phyloP scores from a whole-genome alignment of 306 rosid species.

The Fragaria ananassa region DNA sequence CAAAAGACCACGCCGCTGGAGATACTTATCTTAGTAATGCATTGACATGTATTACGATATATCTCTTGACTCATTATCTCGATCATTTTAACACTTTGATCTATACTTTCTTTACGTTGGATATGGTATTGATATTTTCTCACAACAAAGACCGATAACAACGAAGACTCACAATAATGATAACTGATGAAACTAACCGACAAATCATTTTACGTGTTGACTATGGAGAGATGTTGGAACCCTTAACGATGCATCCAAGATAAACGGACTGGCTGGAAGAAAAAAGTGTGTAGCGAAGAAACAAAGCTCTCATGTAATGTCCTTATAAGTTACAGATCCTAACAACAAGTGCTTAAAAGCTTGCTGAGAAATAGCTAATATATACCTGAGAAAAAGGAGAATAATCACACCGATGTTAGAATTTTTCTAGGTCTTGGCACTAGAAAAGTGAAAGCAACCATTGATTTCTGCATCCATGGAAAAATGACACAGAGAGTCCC shows the following conservation, averaged over 20 bases:
- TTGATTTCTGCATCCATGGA: constrained; percentile 47
- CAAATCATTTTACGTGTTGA: not conserved
- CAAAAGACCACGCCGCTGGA: too few relatives aligned
- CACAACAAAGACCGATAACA: not conserved
- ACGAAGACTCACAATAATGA: not conserved
- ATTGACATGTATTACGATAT: too few relatives aligned
- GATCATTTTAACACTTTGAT: not conserved
- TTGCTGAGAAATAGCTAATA: not conserved
- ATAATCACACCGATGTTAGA: not conserved
- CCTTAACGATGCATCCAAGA: not conserved
- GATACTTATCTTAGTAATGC: too few relatives aligned
- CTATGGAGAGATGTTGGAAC: not conserved
- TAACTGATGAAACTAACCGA: not conserved
- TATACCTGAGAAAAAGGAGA: not conserved
- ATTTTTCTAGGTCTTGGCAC: constrained; percentile 21
- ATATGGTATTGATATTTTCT: not conserved
- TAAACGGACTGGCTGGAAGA: not conserved
- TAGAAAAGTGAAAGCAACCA: constrained; percentile 50
- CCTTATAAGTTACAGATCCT: not conserved
- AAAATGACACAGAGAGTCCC: constrained; percentile 45
- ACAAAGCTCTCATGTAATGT: not conserved
- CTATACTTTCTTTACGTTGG: not conserved
- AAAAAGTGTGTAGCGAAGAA: not conserved
- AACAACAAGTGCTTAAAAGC: not conserved
- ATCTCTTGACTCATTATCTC: not conserved